A percentile compares a stretch with the other conserved stretches of the same genome.
Evolutionary conservation across 2,329 filamentous ascomycete species (phyloP).

Genomic region (Alternaria sp.): DNA sequence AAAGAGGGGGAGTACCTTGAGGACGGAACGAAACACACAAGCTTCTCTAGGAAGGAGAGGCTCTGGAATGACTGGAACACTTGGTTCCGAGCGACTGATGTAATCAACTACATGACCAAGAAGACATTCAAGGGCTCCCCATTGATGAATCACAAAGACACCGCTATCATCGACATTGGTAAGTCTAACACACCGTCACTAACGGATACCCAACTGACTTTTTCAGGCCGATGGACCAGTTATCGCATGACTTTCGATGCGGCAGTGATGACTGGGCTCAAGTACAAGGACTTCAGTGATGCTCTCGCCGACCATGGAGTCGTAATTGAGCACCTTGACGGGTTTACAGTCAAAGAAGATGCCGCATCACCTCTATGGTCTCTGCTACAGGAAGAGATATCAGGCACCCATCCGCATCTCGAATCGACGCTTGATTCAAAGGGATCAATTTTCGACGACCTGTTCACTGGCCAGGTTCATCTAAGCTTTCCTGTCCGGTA

Average conservation of each 20-base stretch:
- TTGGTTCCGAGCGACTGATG: constrained; percentile 71
- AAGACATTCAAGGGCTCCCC: constrained; percentile 33
- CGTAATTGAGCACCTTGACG: constrained; percentile 54
- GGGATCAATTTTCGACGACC: constrained; percentile 37
- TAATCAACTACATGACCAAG: constrained; percentile 57
- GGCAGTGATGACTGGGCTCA: constrained; percentile 38
- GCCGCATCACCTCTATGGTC: constrained; percentile 30
- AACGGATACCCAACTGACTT: constrained; percentile 3
- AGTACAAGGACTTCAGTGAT: constrained; percentile 58
- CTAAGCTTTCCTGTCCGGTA: constrained; percentile 76
- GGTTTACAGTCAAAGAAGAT: constrained; percentile 54
- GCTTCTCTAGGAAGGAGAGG: constrained; percentile 35
- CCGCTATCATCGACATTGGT: constrained; percentile 68
- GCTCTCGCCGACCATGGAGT: constrained; percentile 79
- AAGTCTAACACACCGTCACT: constrained; percentile 25
- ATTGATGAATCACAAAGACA: constrained; percentile 52
- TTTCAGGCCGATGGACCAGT: constrained; percentile 67
- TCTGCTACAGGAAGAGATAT: constrained; percentile 44
- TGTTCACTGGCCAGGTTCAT: constrained; percentile 42
- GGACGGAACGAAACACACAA: constrained; percentile 17
- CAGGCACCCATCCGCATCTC: constrained; percentile 36
- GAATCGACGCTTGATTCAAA: constrained; percentile 8
- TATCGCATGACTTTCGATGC: constrained; percentile 62
- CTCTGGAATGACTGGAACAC: constrained; percentile 65
- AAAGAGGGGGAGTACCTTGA: constrained; percentile 22